A percentile compares a stretch with the other conserved stretches of the same genome.
These are phyloP conservation scores for Botrytis sinoallii DNA, from an alignment of 2,329 filamentous ascomycete genomes.

Conservation along the genomic window DNA sequence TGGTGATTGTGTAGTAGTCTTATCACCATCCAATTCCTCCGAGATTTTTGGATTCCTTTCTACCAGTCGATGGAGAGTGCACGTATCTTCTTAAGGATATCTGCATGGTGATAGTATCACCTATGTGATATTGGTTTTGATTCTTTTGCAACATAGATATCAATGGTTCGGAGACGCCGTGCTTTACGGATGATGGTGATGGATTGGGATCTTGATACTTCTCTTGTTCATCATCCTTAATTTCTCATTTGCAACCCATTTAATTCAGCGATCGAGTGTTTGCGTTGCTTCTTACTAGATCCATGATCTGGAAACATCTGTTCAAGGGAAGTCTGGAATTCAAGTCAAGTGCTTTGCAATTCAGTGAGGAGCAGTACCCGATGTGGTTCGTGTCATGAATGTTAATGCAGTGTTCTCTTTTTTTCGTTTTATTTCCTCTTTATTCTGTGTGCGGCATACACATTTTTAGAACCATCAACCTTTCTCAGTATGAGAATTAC, in stretches of 20 bases:
- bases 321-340: neutral
- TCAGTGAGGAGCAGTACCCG: neutral
- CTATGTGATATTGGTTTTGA: neutral
- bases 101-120: constrained; percentile 4
- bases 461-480: neutral
- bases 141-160: neutral
- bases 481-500: too few species aligned
- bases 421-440: neutral
- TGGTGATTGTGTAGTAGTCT: constrained; percentile 1
- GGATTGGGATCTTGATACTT: neutral
- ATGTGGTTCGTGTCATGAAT: neutral
- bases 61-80: neutral
- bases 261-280: neutral
- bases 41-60: neutral
- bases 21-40: neutral
- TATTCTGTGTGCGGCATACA: neutral
- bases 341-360: neutral
- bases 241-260: neutral
- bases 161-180: neutral
- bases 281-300: neutral
- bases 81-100: neutral
- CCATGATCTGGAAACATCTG: neutral
- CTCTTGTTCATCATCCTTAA: neutral
- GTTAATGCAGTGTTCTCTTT: neutral
- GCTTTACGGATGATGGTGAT: neutral